These are phyloP conservation scores for Ceratobasidium sp. DNA, from an alignment of 1,284 basidiomycete species.

Conservation along the genomic window DNA sequence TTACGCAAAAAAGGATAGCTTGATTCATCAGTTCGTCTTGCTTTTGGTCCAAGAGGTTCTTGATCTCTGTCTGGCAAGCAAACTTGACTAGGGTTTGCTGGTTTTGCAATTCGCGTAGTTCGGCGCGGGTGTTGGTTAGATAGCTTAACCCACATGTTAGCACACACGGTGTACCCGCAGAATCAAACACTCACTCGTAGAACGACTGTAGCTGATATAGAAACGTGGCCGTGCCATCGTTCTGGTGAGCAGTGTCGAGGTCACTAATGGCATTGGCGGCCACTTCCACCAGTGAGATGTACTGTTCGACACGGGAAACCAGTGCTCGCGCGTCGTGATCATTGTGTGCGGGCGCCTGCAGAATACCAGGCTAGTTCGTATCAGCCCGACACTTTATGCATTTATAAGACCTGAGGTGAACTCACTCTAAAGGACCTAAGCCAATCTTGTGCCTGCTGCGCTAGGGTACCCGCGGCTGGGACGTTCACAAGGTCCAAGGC, in stretches of 20 bases:
- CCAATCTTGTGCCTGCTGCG: constrained; percentile 1
- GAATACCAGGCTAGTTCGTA: not conserved
- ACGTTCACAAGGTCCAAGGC: not conserved
- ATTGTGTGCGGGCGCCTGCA: not conserved
- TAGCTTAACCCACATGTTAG: not conserved
- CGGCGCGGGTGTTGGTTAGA: not conserved
- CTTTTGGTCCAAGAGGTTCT: not conserved
- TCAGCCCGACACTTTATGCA: not conserved
- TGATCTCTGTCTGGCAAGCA: not conserved
- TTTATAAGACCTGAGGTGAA: not conserved
- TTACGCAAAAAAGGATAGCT: not conserved
- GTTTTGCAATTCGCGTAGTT: not conserved
- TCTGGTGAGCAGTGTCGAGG: not conserved
- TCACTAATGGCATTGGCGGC: not conserved
- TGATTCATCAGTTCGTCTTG: not conserved
- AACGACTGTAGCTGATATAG: not conserved
- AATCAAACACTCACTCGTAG: not conserved
- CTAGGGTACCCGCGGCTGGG: not conserved
- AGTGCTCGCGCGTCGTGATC: not conserved
- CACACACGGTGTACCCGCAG: no score
- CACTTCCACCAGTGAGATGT: not conserved
- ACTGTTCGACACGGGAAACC: not conserved
- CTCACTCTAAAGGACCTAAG: not conserved
- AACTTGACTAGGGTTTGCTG: not conserved
- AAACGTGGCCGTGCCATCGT: not conserved